Base-by-base conservation (phyloP, 352 stramenopile species). In the Phytopythium vexans region DNA sequence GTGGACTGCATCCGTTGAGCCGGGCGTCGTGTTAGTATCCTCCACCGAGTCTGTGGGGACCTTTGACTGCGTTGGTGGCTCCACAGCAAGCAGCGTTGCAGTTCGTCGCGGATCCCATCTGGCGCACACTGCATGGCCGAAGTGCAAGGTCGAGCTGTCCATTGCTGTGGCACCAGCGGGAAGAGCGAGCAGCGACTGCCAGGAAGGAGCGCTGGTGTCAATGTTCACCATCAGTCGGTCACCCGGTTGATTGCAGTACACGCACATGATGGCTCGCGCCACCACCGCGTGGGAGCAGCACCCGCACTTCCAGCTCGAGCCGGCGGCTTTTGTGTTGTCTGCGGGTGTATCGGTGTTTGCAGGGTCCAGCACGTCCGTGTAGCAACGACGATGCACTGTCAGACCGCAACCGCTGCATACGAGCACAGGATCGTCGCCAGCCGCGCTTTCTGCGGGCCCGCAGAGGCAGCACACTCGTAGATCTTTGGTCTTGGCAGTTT, bases 31-130 rank as follows among this genome's bases (percentile, higher is more conserved):
- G 16, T 3, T 5, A 0, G 1, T 33, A 48, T 56, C 42, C 10
- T 45, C 8, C 5, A 12, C 4, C n/a, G 36, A 9, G 16, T 32
- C 15, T 21, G 33, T 9, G 12, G 8, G 4, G 7, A 2, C 12
- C 14, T 66, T 64, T 33, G 21, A 12, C 6, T 39, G 38, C 31
- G 68, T 64, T 11, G 38, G 40, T 50, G 53, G 9, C 8, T 32
- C 38, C 41, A 7, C 46, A 55, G 16, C 65, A 42, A 39, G 51
- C 49, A 46, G n/a, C 38, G 15, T 62, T 60, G 6, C 57, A 58
- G 16, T 54, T 68, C 41, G 44, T 62, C 62, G 60, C 40, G 74
- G 74, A 46, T 86, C 74, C 74, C 74, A 86, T 38, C 66, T 67
- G 34, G 64, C 64, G 48, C 74, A 86, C 35, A 86, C 47, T 36